Evolutionary conservation across 164 flowering plant genomes (phyloP), one percentile per base, ranked within the genome.

Genomic region (Berberis vulgaris): DNA sequence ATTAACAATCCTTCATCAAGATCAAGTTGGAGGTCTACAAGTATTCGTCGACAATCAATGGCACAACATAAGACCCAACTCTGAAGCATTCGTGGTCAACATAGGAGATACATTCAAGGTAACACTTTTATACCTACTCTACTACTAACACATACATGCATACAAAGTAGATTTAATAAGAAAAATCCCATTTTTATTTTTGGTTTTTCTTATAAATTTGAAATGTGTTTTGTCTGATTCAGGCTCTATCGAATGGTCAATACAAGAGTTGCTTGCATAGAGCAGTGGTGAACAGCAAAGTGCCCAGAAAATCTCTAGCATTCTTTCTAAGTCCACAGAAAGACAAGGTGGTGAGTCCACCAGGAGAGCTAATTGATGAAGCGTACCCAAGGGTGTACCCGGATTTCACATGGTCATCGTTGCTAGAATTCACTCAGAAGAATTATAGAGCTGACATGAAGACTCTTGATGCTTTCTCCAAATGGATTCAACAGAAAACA

Each of bases 41-140:
- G 97, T 88, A 46, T 86, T 83, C 61, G 89, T 82, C 0, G 89
- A 87, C 46, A 64, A 77, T 2, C 53, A 83, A 59, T 90, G 97
- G 95, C 80, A 70, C 1, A 75, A 81, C 2, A 79, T 90, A 50
- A 67, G 46, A 54, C 97, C 97, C 0, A 79, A 78, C 54, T 54
- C 75, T 13, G 53, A 83, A 41, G 85, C 92, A 2, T 90, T 90
- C 63, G 95, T 90, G 26, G 85, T 86, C 45, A 89, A 89, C 77
- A 85, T 89, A 6, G 96, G 96, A 41, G 96, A 86, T 75, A 89
- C 96, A 2, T 87, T 89, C 82, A 85, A 80, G 93, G 96, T 88
- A 81, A 67, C 3, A 7, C 7, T 11, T 3, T 45, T 1, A 1
- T 6, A 46, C 12, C 26, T 26, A 26, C 26, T 26, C 26, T 26